phyloP scores from a whole-genome alignment of 768 basidiomycete species.

The Leccinellum luteum region DNA sequence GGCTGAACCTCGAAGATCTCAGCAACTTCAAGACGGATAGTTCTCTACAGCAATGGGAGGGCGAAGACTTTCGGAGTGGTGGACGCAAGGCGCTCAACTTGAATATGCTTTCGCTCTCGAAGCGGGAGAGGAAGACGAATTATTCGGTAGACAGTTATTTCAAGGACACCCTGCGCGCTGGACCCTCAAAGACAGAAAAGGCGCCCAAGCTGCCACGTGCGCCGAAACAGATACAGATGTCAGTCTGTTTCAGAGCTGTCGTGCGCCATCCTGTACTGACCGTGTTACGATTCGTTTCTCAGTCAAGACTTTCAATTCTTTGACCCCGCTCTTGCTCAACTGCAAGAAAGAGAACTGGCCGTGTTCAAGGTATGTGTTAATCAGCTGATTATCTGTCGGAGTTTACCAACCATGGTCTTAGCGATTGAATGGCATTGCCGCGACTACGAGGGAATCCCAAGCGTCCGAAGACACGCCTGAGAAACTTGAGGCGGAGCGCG shows the following conservation, averaged over 20 bases:
- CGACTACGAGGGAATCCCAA: conserved; percentile 60
- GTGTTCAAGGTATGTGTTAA: conserved; percentile 60
- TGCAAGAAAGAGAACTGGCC: conserved; percentile 86
- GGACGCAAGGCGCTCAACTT: conserved; percentile 74
- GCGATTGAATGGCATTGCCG: conserved; percentile 66
- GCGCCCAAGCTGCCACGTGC: conserved; percentile 79
- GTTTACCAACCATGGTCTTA: conserved; percentile 20
- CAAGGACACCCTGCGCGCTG: conserved; percentile 83
- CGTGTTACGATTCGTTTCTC: not conserved
- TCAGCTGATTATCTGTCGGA: not conserved
- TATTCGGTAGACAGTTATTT: conserved; percentile 96
- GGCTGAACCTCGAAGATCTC: conserved; percentile 87
- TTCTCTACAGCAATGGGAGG: conserved; percentile 92
- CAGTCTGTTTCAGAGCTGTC: conserved; percentile 26
- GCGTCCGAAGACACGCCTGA: conserved; percentile 80
- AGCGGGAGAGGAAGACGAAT: conserved; percentile 90
- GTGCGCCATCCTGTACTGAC: not conserved
- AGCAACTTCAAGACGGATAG: conserved; percentile 97
- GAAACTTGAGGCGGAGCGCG: conserved; percentile 76
- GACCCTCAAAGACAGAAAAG: conserved; percentile 77
- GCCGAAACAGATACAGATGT: conserved; percentile 87
- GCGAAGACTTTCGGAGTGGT: conserved; percentile 82
- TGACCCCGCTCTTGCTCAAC: conserved; percentile 69
- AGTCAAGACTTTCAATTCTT: conserved; percentile 99
- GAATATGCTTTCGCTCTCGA: conserved; percentile 82